Conservation (phyloP, 2,329 filamentous ascomycete species). For the Penicillium sp. region DNA sequence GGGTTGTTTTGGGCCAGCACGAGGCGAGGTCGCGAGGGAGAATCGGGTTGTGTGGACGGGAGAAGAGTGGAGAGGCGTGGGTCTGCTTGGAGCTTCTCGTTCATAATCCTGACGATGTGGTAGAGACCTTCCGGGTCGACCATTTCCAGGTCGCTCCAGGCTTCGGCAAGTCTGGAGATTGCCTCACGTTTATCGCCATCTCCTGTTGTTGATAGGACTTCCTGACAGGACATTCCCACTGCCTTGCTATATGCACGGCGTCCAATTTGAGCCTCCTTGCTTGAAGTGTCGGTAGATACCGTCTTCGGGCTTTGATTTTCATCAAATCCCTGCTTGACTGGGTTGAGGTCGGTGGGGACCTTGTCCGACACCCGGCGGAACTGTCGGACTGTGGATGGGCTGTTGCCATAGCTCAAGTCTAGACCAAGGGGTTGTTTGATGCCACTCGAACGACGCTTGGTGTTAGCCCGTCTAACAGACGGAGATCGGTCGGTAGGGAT, state of each 20-base stretch:
- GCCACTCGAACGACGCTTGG: constrained; percentile 47
- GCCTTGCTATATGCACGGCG: constrained; percentile 77
- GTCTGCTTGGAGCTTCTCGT: constrained; percentile 64
- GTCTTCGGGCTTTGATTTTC: constrained; percentile 43
- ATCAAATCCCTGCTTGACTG: constrained; percentile 32
- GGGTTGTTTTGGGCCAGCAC: constrained; percentile 79
- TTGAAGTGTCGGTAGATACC: constrained; percentile 39
- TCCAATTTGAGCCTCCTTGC: constrained; percentile 81
- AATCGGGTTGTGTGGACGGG: constrained; percentile 36
- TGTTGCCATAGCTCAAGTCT: constrained; percentile 91
- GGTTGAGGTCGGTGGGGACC: constrained; percentile 39
- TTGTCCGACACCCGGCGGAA: constrained; percentile 83
- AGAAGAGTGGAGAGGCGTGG: constrained; percentile 41
- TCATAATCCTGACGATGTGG: constrained; percentile 73
- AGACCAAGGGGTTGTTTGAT: constrained; percentile 78
- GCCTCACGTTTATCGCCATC: constrained; percentile 74
- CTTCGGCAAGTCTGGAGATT: constrained; percentile 76
- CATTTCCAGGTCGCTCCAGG: constrained; percentile 78
- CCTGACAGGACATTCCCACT: constrained; percentile 77
- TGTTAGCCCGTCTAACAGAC: constrained; percentile 38
- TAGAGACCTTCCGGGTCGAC: constrained; percentile 89
- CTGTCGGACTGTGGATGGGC: constrained; percentile 83
- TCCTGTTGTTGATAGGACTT: constrained; percentile 77
- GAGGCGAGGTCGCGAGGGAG: constrained; percentile 60
- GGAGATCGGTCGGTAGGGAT: constrained; percentile 47